phyloP scores from a whole-genome alignment of 2,329 filamentous ascomycete genomes.

The Arthrobotrys sinensis region DNA sequence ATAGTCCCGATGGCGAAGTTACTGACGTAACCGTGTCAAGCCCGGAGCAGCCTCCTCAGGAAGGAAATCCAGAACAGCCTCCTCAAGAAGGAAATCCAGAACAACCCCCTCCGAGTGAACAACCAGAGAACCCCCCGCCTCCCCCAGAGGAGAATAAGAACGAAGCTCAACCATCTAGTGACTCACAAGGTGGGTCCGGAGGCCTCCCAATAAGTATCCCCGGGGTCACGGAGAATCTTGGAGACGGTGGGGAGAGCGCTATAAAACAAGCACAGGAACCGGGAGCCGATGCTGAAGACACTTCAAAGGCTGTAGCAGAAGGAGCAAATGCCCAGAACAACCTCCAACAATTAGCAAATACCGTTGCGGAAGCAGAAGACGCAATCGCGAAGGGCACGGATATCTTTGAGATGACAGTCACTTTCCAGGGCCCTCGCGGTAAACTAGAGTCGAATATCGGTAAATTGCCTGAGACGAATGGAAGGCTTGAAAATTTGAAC shows the following conservation, averaged over 20 bases:
- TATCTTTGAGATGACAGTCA: conserved; percentile 27
- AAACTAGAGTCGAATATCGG: conserved; percentile 21
- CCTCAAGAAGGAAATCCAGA: not conserved
- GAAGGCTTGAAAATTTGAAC: conserved; percentile 18
- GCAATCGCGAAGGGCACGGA: not conserved
- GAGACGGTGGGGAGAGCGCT: not conserved
- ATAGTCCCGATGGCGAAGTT: conserved; percentile 14
- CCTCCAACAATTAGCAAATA: conserved; percentile 10
- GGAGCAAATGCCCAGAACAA: conserved; percentile 5
- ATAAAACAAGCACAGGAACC: not conserved
- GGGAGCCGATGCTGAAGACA: conserved; percentile 10
- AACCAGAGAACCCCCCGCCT: not conserved
- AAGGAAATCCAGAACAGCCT: not conserved
- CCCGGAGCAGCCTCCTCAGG: not conserved
- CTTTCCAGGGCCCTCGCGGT: conserved; percentile 25
- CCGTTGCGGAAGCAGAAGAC: not conserved
- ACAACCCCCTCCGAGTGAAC: not conserved
- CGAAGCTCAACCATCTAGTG: not conserved
- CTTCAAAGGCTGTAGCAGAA: conserved; percentile 1
- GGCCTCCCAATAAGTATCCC: not conserved
- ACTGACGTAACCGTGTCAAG: not conserved
- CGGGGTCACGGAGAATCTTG: not conserved
- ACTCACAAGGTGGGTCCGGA: not conserved
- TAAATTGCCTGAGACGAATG: conserved; percentile 14
- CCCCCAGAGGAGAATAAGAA: not conserved